Conservation (phyloP, 345 rosid species). For the Murraya koenigii region DNA sequence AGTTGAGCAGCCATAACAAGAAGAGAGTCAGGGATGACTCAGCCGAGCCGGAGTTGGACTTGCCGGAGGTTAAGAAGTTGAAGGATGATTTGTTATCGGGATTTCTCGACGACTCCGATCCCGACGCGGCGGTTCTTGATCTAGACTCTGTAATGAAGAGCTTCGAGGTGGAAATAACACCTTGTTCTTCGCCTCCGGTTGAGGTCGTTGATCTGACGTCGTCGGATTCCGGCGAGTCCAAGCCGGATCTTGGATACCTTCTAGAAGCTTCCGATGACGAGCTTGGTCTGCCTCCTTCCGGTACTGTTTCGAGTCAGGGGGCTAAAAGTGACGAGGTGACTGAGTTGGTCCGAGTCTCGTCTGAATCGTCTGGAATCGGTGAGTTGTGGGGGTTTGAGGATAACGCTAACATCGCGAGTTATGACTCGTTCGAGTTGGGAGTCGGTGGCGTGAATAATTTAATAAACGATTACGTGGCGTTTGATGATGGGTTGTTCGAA, state of each 20-base stretch:
- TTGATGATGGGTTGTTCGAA: slow-evolving; percentile 38
- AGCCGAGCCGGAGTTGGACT: slow-evolving; percentile 26
- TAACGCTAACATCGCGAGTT: slow-evolving; percentile 25
- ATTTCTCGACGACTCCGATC: slow-evolving; percentile 29
- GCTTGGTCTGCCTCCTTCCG: slow-evolving; percentile 45
- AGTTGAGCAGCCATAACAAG: slow-evolving; percentile 13
- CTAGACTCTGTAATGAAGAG: slow-evolving; percentile 49
- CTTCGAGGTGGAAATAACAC: slow-evolving; percentile 43
- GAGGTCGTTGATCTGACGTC: slow-evolving; percentile 26
- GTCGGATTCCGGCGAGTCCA: slow-evolving; percentile 38
- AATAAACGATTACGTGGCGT: slow-evolving; percentile 21
- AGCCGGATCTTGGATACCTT: slow-evolving; percentile 42
- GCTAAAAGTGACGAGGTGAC: background rate
- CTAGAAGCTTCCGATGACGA: slow-evolving; percentile 53
- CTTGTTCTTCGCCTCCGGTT: background rate
- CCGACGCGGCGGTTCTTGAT: slow-evolving; percentile 25
- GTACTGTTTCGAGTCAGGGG: slow-evolving; percentile 15
- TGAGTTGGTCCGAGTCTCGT: slow-evolving; percentile 30
- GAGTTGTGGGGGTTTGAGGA: slow-evolving; percentile 39
- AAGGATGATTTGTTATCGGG: slow-evolving; percentile 37
- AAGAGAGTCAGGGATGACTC: slow-evolving; percentile 53
- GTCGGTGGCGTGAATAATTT: background rate
- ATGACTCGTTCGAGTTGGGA: slow-evolving; percentile 37
- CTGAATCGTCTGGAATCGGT: slow-evolving; percentile 22
- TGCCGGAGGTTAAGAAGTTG: slow-evolving; percentile 42